Base-by-base conservation (phyloP, 768 basidiomycete genomes). In the Suillus placidus region DNA sequence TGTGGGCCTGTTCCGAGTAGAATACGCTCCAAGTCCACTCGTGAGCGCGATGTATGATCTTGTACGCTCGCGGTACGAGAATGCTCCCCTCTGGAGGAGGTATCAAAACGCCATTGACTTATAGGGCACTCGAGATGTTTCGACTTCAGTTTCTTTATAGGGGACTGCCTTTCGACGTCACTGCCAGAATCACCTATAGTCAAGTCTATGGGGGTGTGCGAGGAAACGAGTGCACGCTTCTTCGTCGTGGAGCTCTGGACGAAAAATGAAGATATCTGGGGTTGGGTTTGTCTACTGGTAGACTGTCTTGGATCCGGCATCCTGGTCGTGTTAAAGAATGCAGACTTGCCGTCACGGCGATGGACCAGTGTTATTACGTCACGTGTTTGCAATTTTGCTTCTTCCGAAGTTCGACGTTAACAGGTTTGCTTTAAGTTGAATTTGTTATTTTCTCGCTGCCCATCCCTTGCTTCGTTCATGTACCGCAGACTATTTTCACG, bases 1-100 rank as follows among this genome's bases (percentile, higher is more conserved):
- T 38, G 57, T 40, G 26, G 26, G 4, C 37, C 77, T 81, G 68
- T 83, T 84, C 80, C 77, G 26, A 88, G 76, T 4, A 90, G 78
- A 55, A 83, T 85, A 43, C 77, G 81, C 72, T 85, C 86, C 67
- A 88, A 87, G 14, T 82, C 80, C 64, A 87, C 64, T 42, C 58
- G 40, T 60, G 58, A 60, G 18, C 70, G 66, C 70, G 76, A 56
- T 74, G 74, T 63, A 80, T 86, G 66, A 75, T 80, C 75, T 83
- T 83, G 60, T 84, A 84, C 8, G 81, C 79, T 60, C 85, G 61
- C 18, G 16, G 42, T 6, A 55, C 1, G 10, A 23, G 18, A 20
- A 16, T 6, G 37, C 51, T 47, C 18, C 23, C 47, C 23, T 72
- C 64, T 3, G 32, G 35, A 23, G 61, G 49, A 23, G 26, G 12